These are phyloP conservation scores for Naematelia aurantialba DNA, from an alignment of 768 basidiomycete genomes.

Conservation along the genomic window DNA sequence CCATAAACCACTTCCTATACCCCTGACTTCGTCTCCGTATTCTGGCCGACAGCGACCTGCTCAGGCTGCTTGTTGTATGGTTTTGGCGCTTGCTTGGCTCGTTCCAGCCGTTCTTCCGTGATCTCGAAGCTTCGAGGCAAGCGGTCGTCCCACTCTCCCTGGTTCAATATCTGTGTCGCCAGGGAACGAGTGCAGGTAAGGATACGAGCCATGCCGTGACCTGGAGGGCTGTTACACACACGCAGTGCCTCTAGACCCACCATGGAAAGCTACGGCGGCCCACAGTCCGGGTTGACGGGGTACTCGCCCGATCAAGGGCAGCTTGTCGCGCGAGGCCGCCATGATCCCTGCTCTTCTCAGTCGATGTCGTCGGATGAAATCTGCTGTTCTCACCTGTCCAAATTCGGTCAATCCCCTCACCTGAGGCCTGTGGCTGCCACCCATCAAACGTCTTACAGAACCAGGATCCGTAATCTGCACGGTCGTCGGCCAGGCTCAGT, in stretches of 20 bases:
- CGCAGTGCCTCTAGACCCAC: slow-evolving; percentile 9
- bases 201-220: slow-evolving; percentile 41
- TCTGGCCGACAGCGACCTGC: neutral
- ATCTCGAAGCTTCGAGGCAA: slow-evolving; percentile 33
- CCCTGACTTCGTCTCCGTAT: neutral
- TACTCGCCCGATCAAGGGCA: slow-evolving; percentile 37
- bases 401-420: slow-evolving; percentile 32
- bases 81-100: slow-evolving; percentile 14
- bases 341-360: slow-evolving; percentile 11
- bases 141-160: slow-evolving; percentile 27
- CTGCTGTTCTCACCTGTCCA: slow-evolving; percentile 36
- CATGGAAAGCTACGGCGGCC: slow-evolving; percentile 30
- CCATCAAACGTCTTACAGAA: slow-evolving; percentile 18
- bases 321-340: slow-evolving; percentile 25
- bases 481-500: neutral
- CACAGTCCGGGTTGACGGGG: slow-evolving; percentile 29
- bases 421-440: slow-evolving; percentile 30
- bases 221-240: neutral
- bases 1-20: too few species aligned
- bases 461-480: neutral
- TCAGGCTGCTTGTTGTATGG: neutral
- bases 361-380: neutral
- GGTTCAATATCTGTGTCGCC: slow-evolving; percentile 22
- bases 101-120: slow-evolving; percentile 26
- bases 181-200: slow-evolving; percentile 24